Conservation (phyloP, 495 filamentous ascomycete species). For the Niebla homalea region DNA sequence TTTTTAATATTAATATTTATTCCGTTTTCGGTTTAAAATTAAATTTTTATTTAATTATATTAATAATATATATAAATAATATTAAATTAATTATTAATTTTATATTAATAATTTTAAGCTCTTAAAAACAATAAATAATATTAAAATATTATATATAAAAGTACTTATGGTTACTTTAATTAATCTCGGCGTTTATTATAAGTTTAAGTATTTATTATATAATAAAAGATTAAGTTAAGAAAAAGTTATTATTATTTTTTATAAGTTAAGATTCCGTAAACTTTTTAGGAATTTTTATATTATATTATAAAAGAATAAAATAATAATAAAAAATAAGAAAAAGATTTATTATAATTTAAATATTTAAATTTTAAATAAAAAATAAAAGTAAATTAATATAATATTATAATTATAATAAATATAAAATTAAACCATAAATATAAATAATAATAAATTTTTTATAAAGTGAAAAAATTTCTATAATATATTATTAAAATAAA, state of each 20-base stretch:
- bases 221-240: background rate
- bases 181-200: no score
- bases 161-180: no score
- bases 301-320: background rate
- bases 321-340: background rate
- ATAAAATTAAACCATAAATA: background rate
- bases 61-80: background rate
- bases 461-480: background rate
- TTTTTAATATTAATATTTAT: background rate
- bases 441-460: background rate
- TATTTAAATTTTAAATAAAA: background rate
- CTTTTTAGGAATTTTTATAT: background rate
- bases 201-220: no score
- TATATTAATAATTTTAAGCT: background rate
- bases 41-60: background rate
- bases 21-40: background rate
- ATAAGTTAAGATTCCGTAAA: background rate
- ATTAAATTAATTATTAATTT: background rate
- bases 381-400: background rate
- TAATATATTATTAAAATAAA: background rate
- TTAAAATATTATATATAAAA: background rate
- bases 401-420: background rate
- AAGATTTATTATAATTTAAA: background rate
- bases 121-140: background rate
- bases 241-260: background rate